Conservation (phyloP, 2,329 filamentous ascomycete species). For the Phialocephala sp. region DNA sequence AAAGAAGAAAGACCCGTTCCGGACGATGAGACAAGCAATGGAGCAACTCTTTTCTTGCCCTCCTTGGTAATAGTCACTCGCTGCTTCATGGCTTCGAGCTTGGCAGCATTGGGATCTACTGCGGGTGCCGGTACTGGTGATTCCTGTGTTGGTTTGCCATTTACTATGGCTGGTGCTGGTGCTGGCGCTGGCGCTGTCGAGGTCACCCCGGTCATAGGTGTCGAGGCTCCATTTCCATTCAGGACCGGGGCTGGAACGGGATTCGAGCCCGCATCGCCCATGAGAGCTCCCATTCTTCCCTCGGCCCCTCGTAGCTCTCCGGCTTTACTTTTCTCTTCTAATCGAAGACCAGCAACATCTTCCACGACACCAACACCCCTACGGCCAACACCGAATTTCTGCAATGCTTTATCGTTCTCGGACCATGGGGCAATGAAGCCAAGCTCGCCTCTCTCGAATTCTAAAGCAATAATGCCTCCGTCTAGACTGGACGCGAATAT, state of each 20-base stretch:
- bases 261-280: conserved; percentile 74
- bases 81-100: conserved; percentile 78
- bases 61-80: conserved; percentile 95
- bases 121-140: conserved; percentile 47
- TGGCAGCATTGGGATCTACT: conserved; percentile 59
- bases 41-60: conserved; percentile 93
- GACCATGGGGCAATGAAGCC: conserved; percentile 85
- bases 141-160: conserved; percentile 35
- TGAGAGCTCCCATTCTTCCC: conserved; percentile 96
- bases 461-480: conserved; percentile 80
- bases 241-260: conserved; percentile 40
- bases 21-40: conserved; percentile 87
- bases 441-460: conserved; percentile 86
- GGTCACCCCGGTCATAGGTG: conserved; percentile 33
- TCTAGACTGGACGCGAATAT: conserved; percentile 88
- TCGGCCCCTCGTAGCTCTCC: conserved; percentile 89
- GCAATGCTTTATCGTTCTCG: conserved; percentile 90
- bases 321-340: conserved; percentile 92
- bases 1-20: conserved; percentile 86
- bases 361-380: conserved; percentile 91
- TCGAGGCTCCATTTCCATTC: conserved; percentile 36
- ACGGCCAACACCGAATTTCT: conserved; percentile 88
- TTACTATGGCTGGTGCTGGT: conserved; percentile 26
- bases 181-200: conserved; percentile 26
- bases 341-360: conserved; percentile 82